These are phyloP conservation scores for Geotrichum restrictum DNA, from an alignment of 1,139 yeast species.

Conservation along the genomic window DNA sequence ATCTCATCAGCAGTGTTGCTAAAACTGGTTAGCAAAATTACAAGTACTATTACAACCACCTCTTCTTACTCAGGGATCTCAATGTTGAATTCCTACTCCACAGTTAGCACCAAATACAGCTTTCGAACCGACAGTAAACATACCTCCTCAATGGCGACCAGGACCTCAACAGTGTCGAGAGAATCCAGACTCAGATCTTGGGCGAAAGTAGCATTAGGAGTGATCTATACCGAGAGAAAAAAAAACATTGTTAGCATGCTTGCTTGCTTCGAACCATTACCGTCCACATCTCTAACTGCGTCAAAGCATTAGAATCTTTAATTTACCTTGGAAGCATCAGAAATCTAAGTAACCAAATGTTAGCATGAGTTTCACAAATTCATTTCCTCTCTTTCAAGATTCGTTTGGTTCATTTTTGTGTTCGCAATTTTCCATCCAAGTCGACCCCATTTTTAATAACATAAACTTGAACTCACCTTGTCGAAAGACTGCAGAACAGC, in stretches of 20 bases:
- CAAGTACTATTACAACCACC: not conserved
- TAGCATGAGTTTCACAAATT: constrained; percentile 4
- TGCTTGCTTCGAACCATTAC: not conserved
- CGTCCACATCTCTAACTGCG: too few species aligned
- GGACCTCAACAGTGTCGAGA: constrained; percentile 78
- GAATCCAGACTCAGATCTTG: constrained; percentile 79
- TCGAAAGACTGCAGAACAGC: constrained; percentile 78
- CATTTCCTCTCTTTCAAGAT: too few species aligned
- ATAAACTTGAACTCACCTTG: constrained; percentile 46
- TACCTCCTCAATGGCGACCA: constrained; percentile 74
- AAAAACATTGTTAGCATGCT: not conserved
- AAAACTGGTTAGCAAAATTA: constrained; percentile 3
- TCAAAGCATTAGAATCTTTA: not conserved
- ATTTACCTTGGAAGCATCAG: constrained; percentile 29
- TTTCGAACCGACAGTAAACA: not conserved
- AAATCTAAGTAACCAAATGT: constrained; percentile 21
- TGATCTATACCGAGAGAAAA: constrained; percentile 38
- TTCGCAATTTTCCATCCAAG: too few species aligned
- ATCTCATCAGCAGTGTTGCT: constrained; percentile 75
- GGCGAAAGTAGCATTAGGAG: constrained; percentile 57
- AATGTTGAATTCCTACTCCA: constrained; percentile 42
- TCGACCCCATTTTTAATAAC: too few species aligned
- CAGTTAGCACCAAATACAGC: too few species aligned
- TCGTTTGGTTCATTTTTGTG: too few species aligned
- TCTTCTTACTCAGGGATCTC: constrained; percentile 64